phyloP scores from a whole-genome alignment of 495 filamentous ascomycete species.

The Xylaria venustula region DNA sequence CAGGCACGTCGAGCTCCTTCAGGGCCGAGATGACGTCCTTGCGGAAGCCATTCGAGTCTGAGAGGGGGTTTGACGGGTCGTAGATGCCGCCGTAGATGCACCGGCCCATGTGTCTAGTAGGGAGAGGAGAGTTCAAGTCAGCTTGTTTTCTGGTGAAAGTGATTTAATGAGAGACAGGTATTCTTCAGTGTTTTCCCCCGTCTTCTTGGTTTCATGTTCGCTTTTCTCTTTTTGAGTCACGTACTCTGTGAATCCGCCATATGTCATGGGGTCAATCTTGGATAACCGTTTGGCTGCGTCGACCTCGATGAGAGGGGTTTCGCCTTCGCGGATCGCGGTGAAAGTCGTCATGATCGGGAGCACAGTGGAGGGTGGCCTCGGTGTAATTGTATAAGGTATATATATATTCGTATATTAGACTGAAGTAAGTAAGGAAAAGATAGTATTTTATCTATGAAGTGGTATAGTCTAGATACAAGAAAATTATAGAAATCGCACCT shows the following conservation, averaged over 20 bases:
- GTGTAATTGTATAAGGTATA: neutral
- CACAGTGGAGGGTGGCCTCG: conserved; percentile 5
- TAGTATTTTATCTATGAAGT: no score
- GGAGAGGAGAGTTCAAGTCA: neutral
- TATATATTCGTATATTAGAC: conserved; percentile 7
- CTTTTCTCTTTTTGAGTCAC: neutral
- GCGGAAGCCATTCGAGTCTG: conserved; percentile 71
- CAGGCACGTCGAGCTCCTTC: conserved; percentile 67
- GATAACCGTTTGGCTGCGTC: conserved; percentile 59
- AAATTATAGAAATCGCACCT: no score
- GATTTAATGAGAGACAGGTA: no score
- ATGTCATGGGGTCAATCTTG: conserved; percentile 70
- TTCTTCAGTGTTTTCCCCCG: neutral
- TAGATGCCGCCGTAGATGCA: conserved; percentile 87
- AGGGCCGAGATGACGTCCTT: conserved; percentile 71
- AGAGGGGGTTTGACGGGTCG: conserved; percentile 67
- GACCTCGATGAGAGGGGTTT: conserved; percentile 59
- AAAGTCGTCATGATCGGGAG: conserved; percentile 60
- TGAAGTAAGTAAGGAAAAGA: neutral
- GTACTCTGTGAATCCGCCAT: conserved; percentile 75
- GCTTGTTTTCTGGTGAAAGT: neutral
- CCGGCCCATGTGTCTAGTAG: conserved; percentile 69
- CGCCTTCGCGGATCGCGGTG: conserved; percentile 58
- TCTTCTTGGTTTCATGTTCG: neutral
- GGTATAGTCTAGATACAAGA: no score